Evolutionary conservation across 352 stramenopile genomes (phyloP), one percentile per base, ranked within the genome.

Genomic region (Elongisporangium prolatum): DNA sequence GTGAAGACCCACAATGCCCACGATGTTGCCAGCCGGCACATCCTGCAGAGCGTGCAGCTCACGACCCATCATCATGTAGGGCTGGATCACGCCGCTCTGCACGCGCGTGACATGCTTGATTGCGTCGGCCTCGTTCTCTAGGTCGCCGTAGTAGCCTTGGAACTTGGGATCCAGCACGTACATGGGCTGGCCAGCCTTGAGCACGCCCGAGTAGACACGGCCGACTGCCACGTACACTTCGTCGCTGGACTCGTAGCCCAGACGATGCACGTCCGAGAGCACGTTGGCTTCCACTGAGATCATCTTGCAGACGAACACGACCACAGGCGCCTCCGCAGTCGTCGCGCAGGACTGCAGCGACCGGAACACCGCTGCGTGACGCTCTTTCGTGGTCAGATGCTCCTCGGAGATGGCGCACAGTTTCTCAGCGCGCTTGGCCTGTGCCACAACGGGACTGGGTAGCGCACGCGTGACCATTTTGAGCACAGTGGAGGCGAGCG

Each of bases 221-320:
- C 81, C 91, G 21, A 98, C 88, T 11, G 88, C 92, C n/a, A 98
- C 76, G 64, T 98, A 98, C 20, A 96, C 84, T 50, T 88, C 78
- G 5, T 92, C 80, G 38, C 64, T 84, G 2, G 67, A 40, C 53
- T 59, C 56, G 52, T 81, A 56, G n/a, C 77, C 77, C 0, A 66
- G 63, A 48, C 81, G 64, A 25, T 80, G 62, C 38, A 80, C 91
- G 57, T 95, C 75, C 2, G 86, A 91, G 14, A 97, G 61, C n/a
- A 96, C 84, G 56, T 79, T 86, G 1, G 77, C 79, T 53, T 94
- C 82, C 2, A 97, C 87, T 0, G 89, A 94, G 50, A 98, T 77
- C 68, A 98, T 93, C 74, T 98, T 98, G 67, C 89, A 96, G 53
- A 98, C 89, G 60, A 92, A 97, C 22, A 97, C 77, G 14, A 98